phyloP scores from a whole-genome alignment of 2,329 filamentous ascomycete genomes.

The Pleurostoma richardsiae region DNA sequence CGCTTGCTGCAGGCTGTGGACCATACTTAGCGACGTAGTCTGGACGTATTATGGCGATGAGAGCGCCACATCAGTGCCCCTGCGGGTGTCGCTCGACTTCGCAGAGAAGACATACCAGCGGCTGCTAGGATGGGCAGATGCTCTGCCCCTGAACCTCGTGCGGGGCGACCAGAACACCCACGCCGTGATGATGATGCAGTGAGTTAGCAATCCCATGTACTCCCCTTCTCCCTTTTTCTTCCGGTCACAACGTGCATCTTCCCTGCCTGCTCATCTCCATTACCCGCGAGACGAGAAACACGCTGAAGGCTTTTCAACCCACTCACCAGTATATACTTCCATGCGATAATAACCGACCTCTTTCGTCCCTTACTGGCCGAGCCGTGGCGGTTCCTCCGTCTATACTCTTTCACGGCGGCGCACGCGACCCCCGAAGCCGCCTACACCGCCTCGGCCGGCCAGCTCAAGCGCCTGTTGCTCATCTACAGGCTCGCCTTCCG shows the following conservation, averaged over 20 bases:
- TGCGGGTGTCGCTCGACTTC: constrained; percentile 7
- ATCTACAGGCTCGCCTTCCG: constrained; percentile 5
- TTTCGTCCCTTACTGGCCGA: constrained; percentile 8
- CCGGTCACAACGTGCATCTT: not conserved
- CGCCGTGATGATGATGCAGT: constrained; percentile 10
- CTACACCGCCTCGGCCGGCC: constrained; percentile 10
- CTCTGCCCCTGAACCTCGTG: constrained; percentile 4
- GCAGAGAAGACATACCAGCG: constrained; percentile 10
- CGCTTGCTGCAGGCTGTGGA: constrained; percentile 9
- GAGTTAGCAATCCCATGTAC: not conserved
- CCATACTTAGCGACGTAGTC: constrained; percentile 7
- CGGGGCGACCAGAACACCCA: constrained; percentile 3
- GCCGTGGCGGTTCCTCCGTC: not conserved
- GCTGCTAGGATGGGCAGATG: constrained; percentile 13
- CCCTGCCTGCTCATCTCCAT: too few species aligned
- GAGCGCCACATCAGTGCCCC: constrained; percentile 2
- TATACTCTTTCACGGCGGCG: constrained; percentile 1
- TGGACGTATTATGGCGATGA: constrained; percentile 7
- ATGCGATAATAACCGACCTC: constrained; percentile 9
- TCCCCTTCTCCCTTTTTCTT: not conserved
- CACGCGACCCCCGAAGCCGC: constrained; percentile 3
- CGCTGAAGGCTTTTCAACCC: not conserved
- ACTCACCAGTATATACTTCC: constrained; percentile 5
- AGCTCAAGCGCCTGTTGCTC: constrained; percentile 12
- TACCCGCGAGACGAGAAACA: not conserved